Conservation (phyloP, 2,329 filamentous ascomycete genomes). For the Colletotrichum sp. region DNA sequence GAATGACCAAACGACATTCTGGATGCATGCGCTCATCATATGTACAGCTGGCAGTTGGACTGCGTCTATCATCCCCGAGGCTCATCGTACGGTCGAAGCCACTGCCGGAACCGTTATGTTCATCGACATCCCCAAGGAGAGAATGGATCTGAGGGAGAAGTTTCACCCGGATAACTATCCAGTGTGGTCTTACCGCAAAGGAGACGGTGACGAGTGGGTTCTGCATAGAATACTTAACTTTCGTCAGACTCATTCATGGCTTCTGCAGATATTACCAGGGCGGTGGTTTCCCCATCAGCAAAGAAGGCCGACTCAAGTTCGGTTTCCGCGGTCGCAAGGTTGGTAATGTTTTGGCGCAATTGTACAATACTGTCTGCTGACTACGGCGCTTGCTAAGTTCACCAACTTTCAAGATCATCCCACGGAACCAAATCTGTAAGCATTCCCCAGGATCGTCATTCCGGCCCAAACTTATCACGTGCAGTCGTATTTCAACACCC, state of each 20-base stretch:
- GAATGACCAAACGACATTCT: neutral
- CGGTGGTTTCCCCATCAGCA: constrained; percentile 27
- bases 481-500: constrained; percentile 21
- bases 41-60: constrained; percentile 29
- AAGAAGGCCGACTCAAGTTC: constrained; percentile 28
- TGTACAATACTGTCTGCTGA: neutral
- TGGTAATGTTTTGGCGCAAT: neutral
- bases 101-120: constrained; percentile 41
- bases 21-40: neutral
- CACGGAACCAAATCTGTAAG: neutral
- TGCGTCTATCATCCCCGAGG: constrained; percentile 30
- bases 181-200: constrained; percentile 30
- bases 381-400: neutral
- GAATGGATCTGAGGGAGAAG: constrained; percentile 35
- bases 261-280: constrained; percentile 21
- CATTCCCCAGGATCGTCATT: neutral
- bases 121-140: constrained; percentile 33
- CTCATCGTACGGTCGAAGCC: constrained; percentile 35
- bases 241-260: neutral
- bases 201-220: constrained; percentile 9
- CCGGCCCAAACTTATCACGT: neutral
- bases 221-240: neutral
- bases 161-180: constrained; percentile 39
- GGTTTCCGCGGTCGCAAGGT: constrained; percentile 25
- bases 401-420: neutral